Evolutionary conservation across 257 asterid species (phyloP).

Genomic region (Linaria vulgaris): DNA sequence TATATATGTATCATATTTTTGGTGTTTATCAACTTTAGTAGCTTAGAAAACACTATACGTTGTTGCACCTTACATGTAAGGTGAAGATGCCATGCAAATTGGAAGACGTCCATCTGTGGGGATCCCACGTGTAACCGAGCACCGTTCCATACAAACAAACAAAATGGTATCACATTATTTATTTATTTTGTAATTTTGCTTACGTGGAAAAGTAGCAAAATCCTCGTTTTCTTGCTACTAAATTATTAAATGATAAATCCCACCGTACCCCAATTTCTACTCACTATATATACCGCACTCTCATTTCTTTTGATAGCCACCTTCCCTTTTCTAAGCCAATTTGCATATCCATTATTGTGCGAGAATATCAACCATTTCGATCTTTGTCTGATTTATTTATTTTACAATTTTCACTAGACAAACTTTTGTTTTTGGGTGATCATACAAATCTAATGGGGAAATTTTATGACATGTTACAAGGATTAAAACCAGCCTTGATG

Average conservation of each 20-base stretch:
- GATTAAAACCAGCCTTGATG: slow-evolving; percentile 55
- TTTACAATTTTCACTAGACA: no score
- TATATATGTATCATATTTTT: no score
- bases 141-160: slow-evolving; percentile 7
- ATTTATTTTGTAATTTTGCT: not conserved
- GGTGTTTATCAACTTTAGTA: no score
- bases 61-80: no score
- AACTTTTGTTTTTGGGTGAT: no score
- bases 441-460: slow-evolving; percentile 38
- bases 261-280: not conserved
- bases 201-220: slow-evolving; percentile 13
- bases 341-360: no score
- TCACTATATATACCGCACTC: not conserved
- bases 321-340: no score
- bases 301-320: not conserved
- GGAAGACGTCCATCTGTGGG: not conserved
- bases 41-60: no score
- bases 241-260: no score
- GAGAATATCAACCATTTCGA: no score
- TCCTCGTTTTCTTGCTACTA: slow-evolving; percentile 14
- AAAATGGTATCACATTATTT: not conserved
- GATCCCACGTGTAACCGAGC: slow-evolving; percentile 1
- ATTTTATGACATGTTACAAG: slow-evolving; percentile 36
- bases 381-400: no score
- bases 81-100: not conserved